Conservation (phyloP, 1,284 basidiomycete species). For the Fistulina hepatica region DNA sequence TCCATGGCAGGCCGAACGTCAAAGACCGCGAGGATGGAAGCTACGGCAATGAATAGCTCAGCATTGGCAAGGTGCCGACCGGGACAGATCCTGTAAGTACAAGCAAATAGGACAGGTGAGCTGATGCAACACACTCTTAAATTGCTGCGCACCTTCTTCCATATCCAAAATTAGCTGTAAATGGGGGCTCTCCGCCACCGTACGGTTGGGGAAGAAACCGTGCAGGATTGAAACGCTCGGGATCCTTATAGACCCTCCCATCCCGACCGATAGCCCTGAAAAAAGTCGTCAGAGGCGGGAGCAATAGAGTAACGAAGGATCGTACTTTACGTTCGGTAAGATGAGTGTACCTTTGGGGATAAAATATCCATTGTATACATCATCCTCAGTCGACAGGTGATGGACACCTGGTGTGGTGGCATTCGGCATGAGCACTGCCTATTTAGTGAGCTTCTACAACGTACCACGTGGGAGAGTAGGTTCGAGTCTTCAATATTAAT, state of each 20-base stretch:
- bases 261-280: neutral
- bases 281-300: too few species aligned
- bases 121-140: too few species aligned
- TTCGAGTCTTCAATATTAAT: too few species aligned
- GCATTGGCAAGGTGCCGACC: conserved; percentile 27
- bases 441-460: too few species aligned
- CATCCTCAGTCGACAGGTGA: neutral
- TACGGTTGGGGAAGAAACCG: conserved; percentile 11
- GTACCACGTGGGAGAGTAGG: too few species aligned
- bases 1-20: too few species aligned
- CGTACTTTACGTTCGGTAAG: neutral
- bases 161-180: conserved; percentile 9
- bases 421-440: too few species aligned
- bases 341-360: neutral
- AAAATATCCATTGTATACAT: neutral
- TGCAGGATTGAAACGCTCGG: neutral
- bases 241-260: neutral
- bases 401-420: too few species aligned
- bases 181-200: conserved; percentile 9
- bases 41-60: conserved; percentile 26
- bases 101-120: too few species aligned
- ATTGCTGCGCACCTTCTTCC: conserved; percentile 11
- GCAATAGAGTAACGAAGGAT: neutral
- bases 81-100: conserved; percentile 22
- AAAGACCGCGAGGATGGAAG: conserved; percentile 26